phyloP scores from a whole-genome alignment of 805 yeast genomes.

The Candida qinlingensis region DNA sequence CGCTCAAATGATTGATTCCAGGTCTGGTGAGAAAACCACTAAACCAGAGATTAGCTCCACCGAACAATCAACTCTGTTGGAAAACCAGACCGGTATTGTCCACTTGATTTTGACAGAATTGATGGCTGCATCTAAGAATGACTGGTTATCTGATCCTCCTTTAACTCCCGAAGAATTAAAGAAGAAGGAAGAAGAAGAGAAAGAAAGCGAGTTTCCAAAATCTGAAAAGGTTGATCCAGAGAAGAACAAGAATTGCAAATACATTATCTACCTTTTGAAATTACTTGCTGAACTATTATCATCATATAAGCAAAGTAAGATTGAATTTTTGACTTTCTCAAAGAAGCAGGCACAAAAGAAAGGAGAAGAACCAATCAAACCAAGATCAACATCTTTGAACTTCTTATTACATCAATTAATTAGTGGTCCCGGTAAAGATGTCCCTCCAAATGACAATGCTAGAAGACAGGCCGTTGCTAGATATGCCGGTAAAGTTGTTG shows the following conservation, averaged over 20 bases:
- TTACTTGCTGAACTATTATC: constrained; percentile 64
- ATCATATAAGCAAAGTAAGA: constrained; percentile 75
- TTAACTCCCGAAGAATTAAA: constrained; percentile 22
- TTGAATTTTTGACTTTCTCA: constrained; percentile 76
- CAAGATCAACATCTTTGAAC: constrained; percentile 73
- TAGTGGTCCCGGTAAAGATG: constrained; percentile 35
- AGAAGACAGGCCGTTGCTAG: constrained; percentile 55
- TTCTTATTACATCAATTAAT: constrained; percentile 71
- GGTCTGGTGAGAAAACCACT: constrained; percentile 10
- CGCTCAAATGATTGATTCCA: constrained; percentile 19
- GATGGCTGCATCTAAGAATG: constrained; percentile 41
- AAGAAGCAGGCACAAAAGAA: constrained; percentile 37
- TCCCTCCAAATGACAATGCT: constrained; percentile 26
- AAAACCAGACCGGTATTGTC: constrained; percentile 51
- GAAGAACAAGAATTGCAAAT: constrained; percentile 54
- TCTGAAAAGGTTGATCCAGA: constrained; percentile 31
- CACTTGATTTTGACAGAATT: constrained; percentile 60
- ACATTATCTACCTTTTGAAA: constrained; percentile 64
- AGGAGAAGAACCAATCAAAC: constrained; percentile 42
- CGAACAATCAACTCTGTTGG: constrained; percentile 8
- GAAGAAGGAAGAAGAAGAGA: constrained; percentile 27
- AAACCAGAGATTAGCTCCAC: constrained; percentile 1
- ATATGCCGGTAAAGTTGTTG: constrained; percentile 55
- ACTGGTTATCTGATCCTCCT: constrained; percentile 36
- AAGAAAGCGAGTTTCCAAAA: constrained; percentile 21